Base-by-base conservation (phyloP, 1,139 yeast genomes). In the Pneumocystis carinii region DNA sequence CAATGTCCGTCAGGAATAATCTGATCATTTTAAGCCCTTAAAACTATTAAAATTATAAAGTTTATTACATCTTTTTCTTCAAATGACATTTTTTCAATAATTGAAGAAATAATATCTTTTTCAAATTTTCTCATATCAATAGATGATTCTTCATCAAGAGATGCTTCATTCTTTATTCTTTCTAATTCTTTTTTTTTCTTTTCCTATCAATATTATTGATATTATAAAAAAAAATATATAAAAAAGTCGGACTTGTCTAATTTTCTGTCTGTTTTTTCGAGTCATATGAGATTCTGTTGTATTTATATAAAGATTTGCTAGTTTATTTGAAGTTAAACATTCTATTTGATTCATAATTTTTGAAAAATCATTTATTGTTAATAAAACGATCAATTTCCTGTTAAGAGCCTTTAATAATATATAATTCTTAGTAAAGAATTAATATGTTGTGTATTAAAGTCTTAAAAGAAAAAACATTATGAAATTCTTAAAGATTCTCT, bases 1-100 rank as follows among this genome's bases (percentile, higher is more conserved):
- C 98, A 92, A 73, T 92, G 94, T 0, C 98, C 98, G 73, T 92
- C 97, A 0, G 97, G 96, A 66, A 79, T 77, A 61, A 90, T 87
- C 66, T 66, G 55, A 10, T 48, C 27, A 15, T 48, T 48, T 48
- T 48, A 48, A 24, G 55, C 14, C 32, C 27, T 17, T 12, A 24
- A 17, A 48, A 48, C 32, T 48, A 29, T 48, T 48, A 14, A 48
- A 48, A 48, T 24, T 48, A 48, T n/a, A 48, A 48, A 48, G 24
- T 12, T 48, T 32, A 14, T 48, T 48, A 48, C 55, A 48, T 48
- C 55, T 48, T 48, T 48, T 48, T 48, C 55, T 48, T 48, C 55
- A 48, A 19, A 48, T 12, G 55, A 48, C 55, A 48, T 48, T 48
- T 48, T 48, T 29, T 48, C 55, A 19, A 48, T 48, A 12, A 19